Conservation (phyloP, 148 eudicot species). For the Spergularia marina region DNA sequence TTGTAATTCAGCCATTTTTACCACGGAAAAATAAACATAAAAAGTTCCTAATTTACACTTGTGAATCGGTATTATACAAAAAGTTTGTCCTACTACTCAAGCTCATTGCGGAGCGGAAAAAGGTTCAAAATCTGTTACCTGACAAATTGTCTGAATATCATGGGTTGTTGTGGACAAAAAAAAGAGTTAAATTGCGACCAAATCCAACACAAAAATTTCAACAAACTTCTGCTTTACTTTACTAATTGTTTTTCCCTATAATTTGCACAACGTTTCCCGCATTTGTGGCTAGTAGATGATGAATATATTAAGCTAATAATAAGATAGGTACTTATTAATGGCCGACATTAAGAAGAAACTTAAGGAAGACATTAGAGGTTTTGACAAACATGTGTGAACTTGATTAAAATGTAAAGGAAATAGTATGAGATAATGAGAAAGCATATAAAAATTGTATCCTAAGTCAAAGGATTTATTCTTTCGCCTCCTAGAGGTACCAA, state of each 20-base stretch:
- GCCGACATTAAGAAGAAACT: not conserved
- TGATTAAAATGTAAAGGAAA: no score
- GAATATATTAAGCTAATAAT: no score
- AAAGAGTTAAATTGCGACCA: not conserved
- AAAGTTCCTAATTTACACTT: no score
- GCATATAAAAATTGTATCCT: no score
- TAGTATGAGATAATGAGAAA: no score
- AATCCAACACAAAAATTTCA: not conserved
- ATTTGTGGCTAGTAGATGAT: not conserved
- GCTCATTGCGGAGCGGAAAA: not conserved
- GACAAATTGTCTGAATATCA: not conserved
- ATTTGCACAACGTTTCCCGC: not conserved
- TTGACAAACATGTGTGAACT: not conserved
- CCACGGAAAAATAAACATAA: no score
- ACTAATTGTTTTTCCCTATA: not conserved
- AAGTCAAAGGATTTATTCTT: not conserved
- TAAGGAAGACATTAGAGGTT: not conserved
- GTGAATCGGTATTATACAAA: no score
- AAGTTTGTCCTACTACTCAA: not conserved
- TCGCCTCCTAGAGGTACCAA: not conserved
- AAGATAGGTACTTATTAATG: no score
- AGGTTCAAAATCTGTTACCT: not conserved
- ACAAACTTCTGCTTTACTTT: conserved; percentile 1
- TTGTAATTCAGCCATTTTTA: no score
- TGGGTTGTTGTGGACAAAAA: conserved; percentile 6